Evolutionary conservation across 129 eudicot genomes (phyloP).

Genomic region (Flaveria robusta): DNA sequence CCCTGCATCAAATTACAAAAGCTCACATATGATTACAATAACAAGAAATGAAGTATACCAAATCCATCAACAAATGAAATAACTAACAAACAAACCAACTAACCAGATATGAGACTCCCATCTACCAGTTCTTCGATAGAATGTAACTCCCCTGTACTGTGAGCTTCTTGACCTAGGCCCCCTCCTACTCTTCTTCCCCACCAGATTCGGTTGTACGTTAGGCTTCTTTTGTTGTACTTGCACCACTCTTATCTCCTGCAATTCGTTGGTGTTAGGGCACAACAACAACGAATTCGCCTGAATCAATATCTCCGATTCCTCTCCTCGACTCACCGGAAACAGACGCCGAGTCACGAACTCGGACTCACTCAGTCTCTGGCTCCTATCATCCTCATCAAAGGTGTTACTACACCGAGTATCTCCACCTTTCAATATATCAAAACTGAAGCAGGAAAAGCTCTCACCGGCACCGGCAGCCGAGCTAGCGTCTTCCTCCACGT

Average conservation of each 20-base stretch:
- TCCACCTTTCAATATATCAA: conserved; percentile 43
- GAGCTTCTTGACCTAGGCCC: conserved; percentile 93
- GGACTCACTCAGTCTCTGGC: no score
- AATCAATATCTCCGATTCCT: neutral
- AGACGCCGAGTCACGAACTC: conserved; percentile 58
- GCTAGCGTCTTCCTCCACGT: conserved; percentile 36
- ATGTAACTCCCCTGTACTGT: conserved; percentile 83
- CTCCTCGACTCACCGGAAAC: conserved; percentile 49
- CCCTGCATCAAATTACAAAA: conserved; percentile 54
- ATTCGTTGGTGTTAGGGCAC: conserved; percentile 29
- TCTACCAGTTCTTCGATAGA: conserved; percentile 75
- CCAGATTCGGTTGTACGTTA: conserved; percentile 27
- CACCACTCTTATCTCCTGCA: conserved; percentile 29
- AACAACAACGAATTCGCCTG: conserved; percentile 23
- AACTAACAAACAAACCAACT: conserved; percentile 1
- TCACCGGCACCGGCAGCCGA: conserved; percentile 26
- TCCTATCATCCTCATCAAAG: no score
- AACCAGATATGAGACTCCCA: conserved; percentile 97
- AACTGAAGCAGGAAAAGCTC: conserved; percentile 34
- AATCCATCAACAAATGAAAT: neutral
- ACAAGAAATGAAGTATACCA: neutral
- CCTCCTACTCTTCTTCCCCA: conserved; percentile 61
- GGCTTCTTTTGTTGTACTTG: conserved; percentile 36
- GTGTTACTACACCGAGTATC: neutral
- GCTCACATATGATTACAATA: conserved; percentile 8